Evolutionary conservation across 140 eudicot species (phyloP), one percentile per base, ranked within the genome.

Genomic region (Stevia rebaudiana): DNA sequence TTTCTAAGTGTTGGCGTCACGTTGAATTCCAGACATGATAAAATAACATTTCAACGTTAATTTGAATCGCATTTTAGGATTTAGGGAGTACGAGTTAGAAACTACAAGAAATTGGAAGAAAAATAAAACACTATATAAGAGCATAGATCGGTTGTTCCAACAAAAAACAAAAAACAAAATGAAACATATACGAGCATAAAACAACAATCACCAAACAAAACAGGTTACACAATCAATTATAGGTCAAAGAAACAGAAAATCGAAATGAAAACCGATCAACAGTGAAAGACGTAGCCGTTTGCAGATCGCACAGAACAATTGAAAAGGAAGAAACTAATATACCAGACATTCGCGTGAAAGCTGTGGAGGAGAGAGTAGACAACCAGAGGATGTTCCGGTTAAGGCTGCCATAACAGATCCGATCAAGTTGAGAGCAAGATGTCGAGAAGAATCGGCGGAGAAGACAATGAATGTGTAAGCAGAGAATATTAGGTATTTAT

Each of bases 371-470:
- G 67, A 31, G 49, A 58, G 6, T 10, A 69, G 25, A 57, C 19
- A 1, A 58, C 6, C 22, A 39, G 50, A 40, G 21, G 76, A 61
- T 15, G 43, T 40, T 48, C 69, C 76, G 69, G 70, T 71, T 69
- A 71, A 71, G 8, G 76, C 13, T 22, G 76, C 76, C 76, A 71
- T 70, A 6, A 30, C 28, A 6, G 74, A 69, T 69, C 73, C 11
- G 64, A 16, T 68, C 31, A 12, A 43, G 42, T 11, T 39, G 60
- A 36, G 36, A 39, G 41, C 6, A 2, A 22, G 68, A 51, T 36
- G n/a, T n/a, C n/a, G n/a, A n/a, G 57, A 11, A 68, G 57, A 43
- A 23, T 48, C 54, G 76, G 76, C 76, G 76, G 76, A 71, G 76
- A 6, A 4, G 33, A 71, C 63, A 17, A 61, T 61, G 65, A 43